A percentile compares a stretch with the other conserved stretches of the same genome.
Evolutionary conservation across 2,329 filamentous ascomycete genomes (phyloP).

Genomic region (Camillea tinctor): DNA sequence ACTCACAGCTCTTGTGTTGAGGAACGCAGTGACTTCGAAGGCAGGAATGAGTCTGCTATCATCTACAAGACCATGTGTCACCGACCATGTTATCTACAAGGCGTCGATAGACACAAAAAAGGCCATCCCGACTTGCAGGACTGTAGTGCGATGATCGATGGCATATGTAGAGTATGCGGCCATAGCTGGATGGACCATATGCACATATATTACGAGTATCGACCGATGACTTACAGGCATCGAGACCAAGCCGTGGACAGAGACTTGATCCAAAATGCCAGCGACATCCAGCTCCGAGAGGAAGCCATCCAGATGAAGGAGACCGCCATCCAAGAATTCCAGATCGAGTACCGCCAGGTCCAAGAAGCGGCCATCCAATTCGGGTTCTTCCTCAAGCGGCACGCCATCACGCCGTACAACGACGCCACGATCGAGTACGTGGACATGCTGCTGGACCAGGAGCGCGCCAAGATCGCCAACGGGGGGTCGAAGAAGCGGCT

Average conservation of each 20-base stretch:
- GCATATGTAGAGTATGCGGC: constrained; percentile 26
- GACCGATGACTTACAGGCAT: constrained; percentile 21
- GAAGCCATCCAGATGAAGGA: constrained; percentile 25
- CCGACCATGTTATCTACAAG: not conserved
- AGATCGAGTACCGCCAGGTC: constrained; percentile 33
- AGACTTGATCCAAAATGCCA: constrained; percentile 24
- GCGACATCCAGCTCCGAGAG: constrained; percentile 24
- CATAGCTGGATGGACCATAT: constrained; percentile 38
- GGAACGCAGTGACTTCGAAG: not conserved
- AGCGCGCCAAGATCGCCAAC: constrained; percentile 16
- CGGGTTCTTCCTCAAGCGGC: constrained; percentile 37
- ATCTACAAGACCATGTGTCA: not conserved
- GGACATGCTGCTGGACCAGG: constrained; percentile 37
- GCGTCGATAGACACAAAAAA: constrained; percentile 16
- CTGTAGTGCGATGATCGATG: constrained; percentile 28
- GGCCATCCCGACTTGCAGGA: constrained; percentile 25
- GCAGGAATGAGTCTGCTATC: not conserved
- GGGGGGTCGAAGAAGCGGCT: constrained; percentile 1
- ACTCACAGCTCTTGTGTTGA: not conserved
- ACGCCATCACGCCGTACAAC: constrained; percentile 40
- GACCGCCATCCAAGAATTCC: constrained; percentile 27
- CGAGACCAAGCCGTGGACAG: constrained; percentile 26
- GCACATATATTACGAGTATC: constrained; percentile 34
- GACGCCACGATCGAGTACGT: constrained; percentile 40
- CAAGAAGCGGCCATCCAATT: constrained; percentile 37